Base-by-base conservation (phyloP, 2,329 filamentous ascomycete genomes). In the Didymella arachidicola region DNA sequence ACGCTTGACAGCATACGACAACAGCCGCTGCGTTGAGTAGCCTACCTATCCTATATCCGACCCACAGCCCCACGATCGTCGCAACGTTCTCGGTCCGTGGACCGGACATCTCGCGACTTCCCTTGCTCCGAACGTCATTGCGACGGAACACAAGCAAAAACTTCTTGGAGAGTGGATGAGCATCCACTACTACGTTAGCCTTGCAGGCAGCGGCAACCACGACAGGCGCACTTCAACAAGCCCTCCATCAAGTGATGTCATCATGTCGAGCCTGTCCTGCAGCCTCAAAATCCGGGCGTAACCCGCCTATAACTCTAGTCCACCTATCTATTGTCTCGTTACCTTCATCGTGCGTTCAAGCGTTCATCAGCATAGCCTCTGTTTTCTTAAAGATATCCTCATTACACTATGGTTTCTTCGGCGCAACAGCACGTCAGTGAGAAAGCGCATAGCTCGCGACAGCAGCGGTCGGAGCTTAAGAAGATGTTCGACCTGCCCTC, bases 391-490 rank as follows among this genome's bases (percentile, higher is more conserved):
- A 18, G 16, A 38, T 38, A 38, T n/a, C 34, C 34, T 38, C 1
- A n/a, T n/a, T 27, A n/a, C 39, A 36, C 27, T 18, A 52, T 70
- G 66, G 19, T 61, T 32, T 41, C 52, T 1, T 63, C 65, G 5
- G 57, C 59, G 45, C 48, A 65, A 45, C 42, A 48, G 39, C 36
- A 38, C 43, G 48, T 48, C 18, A 41, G 60, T 16, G 50, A 56
- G 6, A 55, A 62, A 25, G 45, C 57, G 12, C 42, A 65, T 36
- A 60, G 53, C 45, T 67, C 67, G 38, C 68, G 61, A 61, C 66
- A 61, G 5, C 64, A 70, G 36, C 62, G 57, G 19, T 63, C 66
- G 18, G 66, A 69, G 56, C 57, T 68, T 8, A 48, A 60, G 10
- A 52, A 59, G 19, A 64, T 69, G 58, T 54, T 63, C 19, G 59